Percentiles rank a stretch among this genome's conserved stretches.
Evolutionary conservation across 2,329 filamentous ascomycete species (phyloP).

Genomic region (Phyllosticta ampelicida): DNA sequence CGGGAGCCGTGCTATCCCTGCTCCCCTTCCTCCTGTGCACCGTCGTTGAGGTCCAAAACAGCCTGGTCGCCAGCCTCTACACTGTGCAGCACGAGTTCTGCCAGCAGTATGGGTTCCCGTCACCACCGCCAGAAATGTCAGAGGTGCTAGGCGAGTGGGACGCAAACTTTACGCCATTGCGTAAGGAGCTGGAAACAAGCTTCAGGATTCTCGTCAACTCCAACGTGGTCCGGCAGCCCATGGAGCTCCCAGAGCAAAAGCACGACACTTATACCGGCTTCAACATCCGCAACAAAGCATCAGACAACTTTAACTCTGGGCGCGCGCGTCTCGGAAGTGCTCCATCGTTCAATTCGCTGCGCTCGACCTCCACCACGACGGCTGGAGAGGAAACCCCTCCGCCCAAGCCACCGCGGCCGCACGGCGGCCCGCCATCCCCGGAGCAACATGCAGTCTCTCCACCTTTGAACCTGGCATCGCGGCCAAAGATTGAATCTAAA

Average conservation of each 20-base stretch:
- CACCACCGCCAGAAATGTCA: constrained; percentile 61
- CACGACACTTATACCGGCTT: constrained; percentile 36
- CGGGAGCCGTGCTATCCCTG: constrained; percentile 60
- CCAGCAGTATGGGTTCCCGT: constrained; percentile 56
- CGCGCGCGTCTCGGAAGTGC: constrained; percentile 4
- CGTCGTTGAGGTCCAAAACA: constrained; percentile 68
- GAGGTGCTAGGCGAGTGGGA: constrained; percentile 60
- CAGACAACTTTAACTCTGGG: constrained; percentile 22
- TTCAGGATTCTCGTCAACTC: constrained; percentile 55
- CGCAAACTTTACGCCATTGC: constrained; percentile 49
- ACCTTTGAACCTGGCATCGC: constrained; percentile 15
- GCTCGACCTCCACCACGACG: constrained; percentile 1
- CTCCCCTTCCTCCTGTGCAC: constrained; percentile 59
- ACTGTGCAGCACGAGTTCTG: constrained; percentile 66
- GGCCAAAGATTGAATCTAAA: constrained; percentile 19
- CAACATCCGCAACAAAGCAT: constrained; percentile 33
- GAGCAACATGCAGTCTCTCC: background rate
- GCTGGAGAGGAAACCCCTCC: background rate
- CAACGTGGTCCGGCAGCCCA: constrained; percentile 51
- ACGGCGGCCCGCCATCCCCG: constrained; percentile 1
- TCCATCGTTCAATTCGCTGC: constrained; percentile 21
- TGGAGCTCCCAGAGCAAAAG: constrained; percentile 38
- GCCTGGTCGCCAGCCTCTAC: constrained; percentile 66
- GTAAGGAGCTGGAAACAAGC: constrained; percentile 53
- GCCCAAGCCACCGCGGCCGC: constrained; percentile 8